Percentiles rank a stretch among this genome's conserved stretches.
Conservation (phyloP, 345 rosid species). For the Bretschneidera sinensis region DNA sequence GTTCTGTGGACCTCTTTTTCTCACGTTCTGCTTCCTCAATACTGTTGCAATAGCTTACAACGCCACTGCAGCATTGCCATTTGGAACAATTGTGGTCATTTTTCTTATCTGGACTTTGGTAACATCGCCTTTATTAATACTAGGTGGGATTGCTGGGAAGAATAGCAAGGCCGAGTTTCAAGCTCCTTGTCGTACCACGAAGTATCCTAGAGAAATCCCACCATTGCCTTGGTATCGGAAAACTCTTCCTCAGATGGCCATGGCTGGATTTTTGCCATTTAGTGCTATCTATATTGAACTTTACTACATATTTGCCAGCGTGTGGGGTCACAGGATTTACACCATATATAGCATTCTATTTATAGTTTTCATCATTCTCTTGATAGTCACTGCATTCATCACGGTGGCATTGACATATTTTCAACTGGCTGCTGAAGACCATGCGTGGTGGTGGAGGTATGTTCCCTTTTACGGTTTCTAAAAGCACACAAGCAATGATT, state of each 20-base stretch:
- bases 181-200: conserved; percentile 55
- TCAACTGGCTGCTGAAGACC: conserved; percentile 62
- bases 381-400: conserved; percentile 57
- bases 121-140: conserved; percentile 40
- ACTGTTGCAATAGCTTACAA: too few relatives aligned
- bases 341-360: too few relatives aligned
- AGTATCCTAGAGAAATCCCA: conserved; percentile 55
- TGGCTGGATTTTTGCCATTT: conserved; percentile 63
- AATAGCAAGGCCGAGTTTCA: conserved; percentile 56
- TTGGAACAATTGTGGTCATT: too few relatives aligned
- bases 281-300: conserved; percentile 63
- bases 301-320: conserved; percentile 59
- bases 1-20: too few relatives aligned
- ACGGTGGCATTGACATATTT: conserved; percentile 54
- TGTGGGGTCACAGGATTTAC: too few relatives aligned
- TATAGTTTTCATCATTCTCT: too few relatives aligned
- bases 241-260: conserved; percentile 59
- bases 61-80: too few relatives aligned
- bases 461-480: too few relatives aligned
- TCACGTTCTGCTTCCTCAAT: too few relatives aligned
- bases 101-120: conserved; percentile 58
- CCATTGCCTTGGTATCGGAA: conserved; percentile 44
- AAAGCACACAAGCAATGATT: too few relatives aligned
- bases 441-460: conserved; percentile 70
- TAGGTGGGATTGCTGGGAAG: conserved; percentile 54